Evolutionary conservation across 768 basidiomycete species (phyloP).

Genomic region (Serendipita sp.): DNA sequence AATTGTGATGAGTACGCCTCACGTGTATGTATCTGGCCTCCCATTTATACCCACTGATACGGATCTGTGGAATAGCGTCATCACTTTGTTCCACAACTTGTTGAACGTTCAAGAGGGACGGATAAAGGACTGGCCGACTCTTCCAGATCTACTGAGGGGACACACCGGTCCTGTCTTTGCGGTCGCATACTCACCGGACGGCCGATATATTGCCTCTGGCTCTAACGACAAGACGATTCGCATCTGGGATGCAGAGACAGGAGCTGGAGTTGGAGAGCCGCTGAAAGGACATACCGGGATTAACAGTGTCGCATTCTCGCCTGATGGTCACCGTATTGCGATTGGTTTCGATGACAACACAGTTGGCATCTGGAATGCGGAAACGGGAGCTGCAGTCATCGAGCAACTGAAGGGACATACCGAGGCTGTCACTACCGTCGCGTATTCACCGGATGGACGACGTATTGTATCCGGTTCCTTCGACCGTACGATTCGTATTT

Average conservation of each 20-base stretch:
- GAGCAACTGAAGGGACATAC: slow-evolving; percentile 8
- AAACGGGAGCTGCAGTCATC: background rate
- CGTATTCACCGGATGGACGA: slow-evolving; percentile 9
- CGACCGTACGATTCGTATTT: background rate
- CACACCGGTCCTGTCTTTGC: background rate
- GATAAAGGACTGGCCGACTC: background rate
- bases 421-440: background rate
- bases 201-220: slow-evolving; percentile 26
- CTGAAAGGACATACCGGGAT: slow-evolving; percentile 16
- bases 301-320: slow-evolving; percentile 21
- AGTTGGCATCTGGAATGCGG: background rate
- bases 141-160: background rate
- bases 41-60: background rate
- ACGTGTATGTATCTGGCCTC: background rate
- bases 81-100: background rate
- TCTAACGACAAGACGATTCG: slow-evolving; percentile 29
- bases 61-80: background rate
- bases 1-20: background rate
- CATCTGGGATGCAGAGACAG: slow-evolving; percentile 30
- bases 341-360: slow-evolving; percentile 5
- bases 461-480: slow-evolving; percentile 7
- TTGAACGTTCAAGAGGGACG: background rate
- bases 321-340: slow-evolving; percentile 7
- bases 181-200: slow-evolving; percentile 26
- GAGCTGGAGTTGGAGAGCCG: slow-evolving; percentile 15